A percentile compares a stretch with the other conserved stretches of the same genome.
phyloP scores from a whole-genome alignment of 495 filamentous ascomycete species.

The Penicillium verhagenii region DNA sequence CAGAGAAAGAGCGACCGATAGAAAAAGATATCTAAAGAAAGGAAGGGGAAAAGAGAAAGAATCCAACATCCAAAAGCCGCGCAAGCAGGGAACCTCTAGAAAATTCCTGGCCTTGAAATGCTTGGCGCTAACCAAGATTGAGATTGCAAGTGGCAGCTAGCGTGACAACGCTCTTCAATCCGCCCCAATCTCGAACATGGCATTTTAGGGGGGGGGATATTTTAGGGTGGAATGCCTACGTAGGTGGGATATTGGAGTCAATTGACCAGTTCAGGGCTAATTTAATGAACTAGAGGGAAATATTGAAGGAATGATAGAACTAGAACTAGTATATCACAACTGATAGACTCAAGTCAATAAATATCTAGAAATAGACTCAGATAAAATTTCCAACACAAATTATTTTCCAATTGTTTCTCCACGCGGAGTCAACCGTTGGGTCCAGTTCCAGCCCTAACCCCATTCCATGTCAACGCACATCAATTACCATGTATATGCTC shows the following conservation, averaged over 20 bases:
- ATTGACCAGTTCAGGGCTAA: neutral
- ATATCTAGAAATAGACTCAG: neutral
- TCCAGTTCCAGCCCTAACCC: slow-evolving; percentile 11
- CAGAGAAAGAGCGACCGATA: slow-evolving; percentile 6
- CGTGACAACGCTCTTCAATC: slow-evolving; percentile 7
- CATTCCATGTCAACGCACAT: neutral
- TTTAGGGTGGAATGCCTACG: no score
- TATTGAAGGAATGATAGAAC: no score
- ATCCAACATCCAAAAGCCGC: neutral
- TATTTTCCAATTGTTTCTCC: no score
- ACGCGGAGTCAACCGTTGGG: slow-evolving; percentile 6
- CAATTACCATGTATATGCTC: neutral
- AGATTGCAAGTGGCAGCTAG: slow-evolving; percentile 20
- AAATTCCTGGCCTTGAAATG: slow-evolving; percentile 15
- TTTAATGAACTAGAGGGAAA: neutral
- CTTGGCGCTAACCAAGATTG: slow-evolving; percentile 8
- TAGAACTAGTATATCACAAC: neutral
- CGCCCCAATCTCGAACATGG: slow-evolving; percentile 6
- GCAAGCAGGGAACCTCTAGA: neutral
- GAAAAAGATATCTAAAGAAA: slow-evolving; percentile 1
- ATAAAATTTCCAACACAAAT: neutral
- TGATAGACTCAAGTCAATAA: neutral
- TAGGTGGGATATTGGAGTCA: neutral
- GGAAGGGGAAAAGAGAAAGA: neutral
- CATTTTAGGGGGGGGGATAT: slow-evolving; percentile 1